Percentiles rank a stretch among this genome's conserved stretches.
Conservation (phyloP, 345 rosid species). For the Murraya paniculata region DNA sequence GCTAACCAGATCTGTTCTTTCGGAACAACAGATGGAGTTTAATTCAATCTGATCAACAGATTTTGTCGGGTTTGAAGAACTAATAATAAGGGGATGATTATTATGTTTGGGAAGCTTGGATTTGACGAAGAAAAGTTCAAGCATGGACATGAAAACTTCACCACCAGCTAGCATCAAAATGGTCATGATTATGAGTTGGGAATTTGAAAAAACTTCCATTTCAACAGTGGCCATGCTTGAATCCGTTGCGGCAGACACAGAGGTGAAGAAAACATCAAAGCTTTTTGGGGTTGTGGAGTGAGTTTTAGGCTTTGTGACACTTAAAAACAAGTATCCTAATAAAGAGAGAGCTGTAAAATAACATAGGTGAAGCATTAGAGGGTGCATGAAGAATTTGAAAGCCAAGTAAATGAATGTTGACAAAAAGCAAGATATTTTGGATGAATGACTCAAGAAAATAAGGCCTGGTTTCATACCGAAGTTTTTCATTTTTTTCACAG, state of each 20-base stretch:
- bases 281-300: slow-evolving; percentile 26
- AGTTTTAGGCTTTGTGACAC: slow-evolving; percentile 33
- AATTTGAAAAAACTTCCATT: slow-evolving; percentile 76
- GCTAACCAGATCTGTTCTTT: not conserved
- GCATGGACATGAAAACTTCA: slow-evolving; percentile 59
- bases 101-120: not conserved
- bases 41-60: slow-evolving; percentile 3
- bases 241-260: slow-evolving; percentile 57
- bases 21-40: not conserved
- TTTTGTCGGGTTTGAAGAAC: too few species aligned
- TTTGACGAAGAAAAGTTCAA: slow-evolving; percentile 17
- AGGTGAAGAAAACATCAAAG: slow-evolving; percentile 67
- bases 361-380: slow-evolving; percentile 33
- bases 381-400: not conserved
- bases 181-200: slow-evolving; percentile 54
- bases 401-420: not conserved
- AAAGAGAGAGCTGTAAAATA: slow-evolving; percentile 40
- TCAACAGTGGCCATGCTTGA: slow-evolving; percentile 80
- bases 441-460: not conserved
- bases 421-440: not conserved
- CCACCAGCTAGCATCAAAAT: slow-evolving; percentile 61
- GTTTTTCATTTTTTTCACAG: not conserved
- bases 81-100: too few species aligned
- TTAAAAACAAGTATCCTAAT: slow-evolving; percentile 36
- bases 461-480: not conserved